Base-by-base conservation (phyloP, 2,329 filamentous ascomycete species). In the Phyllosticta citriasiana region DNA sequence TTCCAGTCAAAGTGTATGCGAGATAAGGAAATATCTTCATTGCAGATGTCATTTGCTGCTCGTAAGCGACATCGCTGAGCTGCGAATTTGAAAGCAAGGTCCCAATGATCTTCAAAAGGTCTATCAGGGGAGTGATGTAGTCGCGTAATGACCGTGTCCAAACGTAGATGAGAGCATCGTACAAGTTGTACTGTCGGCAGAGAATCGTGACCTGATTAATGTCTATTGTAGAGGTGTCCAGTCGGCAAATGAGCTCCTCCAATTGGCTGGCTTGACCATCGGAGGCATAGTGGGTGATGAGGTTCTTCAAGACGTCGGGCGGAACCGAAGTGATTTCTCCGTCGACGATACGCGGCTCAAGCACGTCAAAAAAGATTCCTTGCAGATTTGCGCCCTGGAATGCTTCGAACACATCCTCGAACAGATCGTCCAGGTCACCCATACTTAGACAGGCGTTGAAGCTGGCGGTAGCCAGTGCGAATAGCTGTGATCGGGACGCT, bases 1-100 rank as follows among this genome's bases (percentile, higher is more conserved):
- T 85, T 16, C 92, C 88, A 0, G 94, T 97, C 59, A 97, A 81
- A 4, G 88, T 87, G 70, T 96, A 97, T 0, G 94, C 95, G 6
- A 99, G 80, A 69, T 97, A 99, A 0, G 94, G 90, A 67, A 97
- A 99, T 64, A 97, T 86, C 72, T 97, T 99, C 72, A 89, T 82
- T 2, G 90, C 91, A 67, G 91, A 88, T 26, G 86, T 82, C 61
- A 83, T 81, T 67, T 83, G 83, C 10, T 83, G 79, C 57, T 87
- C 84, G 47, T 85, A 80, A 64, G 83, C 84, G 12, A 80, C 75
- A 62, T 80, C 80, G 50, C 79, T 80, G 8, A 81, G 79, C 25
- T 77, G 72, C 47, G 78, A 72, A 61, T 84, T 80, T 10, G 81
- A 81, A 60, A 80, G 78, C 64, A 82, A 81, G n/a, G 83, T 73